phyloP scores from a whole-genome alignment of 2,329 filamentous ascomycete species.

The Coniella lustricola region DNA sequence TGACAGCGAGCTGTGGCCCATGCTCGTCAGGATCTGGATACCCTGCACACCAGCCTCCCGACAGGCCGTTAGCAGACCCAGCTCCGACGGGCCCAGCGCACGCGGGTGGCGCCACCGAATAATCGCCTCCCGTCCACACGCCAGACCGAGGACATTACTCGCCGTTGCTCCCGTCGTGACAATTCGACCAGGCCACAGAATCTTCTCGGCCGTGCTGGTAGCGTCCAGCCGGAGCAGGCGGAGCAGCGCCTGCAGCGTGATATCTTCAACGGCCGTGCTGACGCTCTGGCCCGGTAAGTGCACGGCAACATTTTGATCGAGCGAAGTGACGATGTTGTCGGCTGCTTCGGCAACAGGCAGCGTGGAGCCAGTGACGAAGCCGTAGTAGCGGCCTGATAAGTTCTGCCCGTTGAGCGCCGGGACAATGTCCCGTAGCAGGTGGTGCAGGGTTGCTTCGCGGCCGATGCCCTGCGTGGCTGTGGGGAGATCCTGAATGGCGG shows the following conservation, averaged over 20 bases:
- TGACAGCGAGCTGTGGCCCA: slow-evolving; percentile 73
- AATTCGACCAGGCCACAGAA: slow-evolving; percentile 48
- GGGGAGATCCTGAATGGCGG: neutral
- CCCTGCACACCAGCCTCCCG: slow-evolving; percentile 53
- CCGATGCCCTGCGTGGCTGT: slow-evolving; percentile 15
- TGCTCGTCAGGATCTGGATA: slow-evolving; percentile 72
- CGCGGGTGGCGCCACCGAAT: slow-evolving; percentile 28
- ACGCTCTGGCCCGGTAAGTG: slow-evolving; percentile 72
- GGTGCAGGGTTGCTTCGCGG: slow-evolving; percentile 28
- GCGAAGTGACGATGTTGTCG: slow-evolving; percentile 72
- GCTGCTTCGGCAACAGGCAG: slow-evolving; percentile 75
- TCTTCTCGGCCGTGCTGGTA: slow-evolving; percentile 37
- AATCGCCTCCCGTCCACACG: slow-evolving; percentile 57
- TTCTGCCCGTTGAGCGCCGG: slow-evolving; percentile 61
- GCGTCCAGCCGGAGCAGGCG: slow-evolving; percentile 58
- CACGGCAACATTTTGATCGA: slow-evolving; percentile 80
- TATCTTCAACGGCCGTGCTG: slow-evolving; percentile 68
- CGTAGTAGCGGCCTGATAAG: slow-evolving; percentile 66
- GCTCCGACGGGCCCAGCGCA: slow-evolving; percentile 49
- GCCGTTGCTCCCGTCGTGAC: slow-evolving; percentile 61
- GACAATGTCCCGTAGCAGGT: slow-evolving; percentile 40
- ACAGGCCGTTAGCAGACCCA: slow-evolving; percentile 64
- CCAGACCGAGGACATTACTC: slow-evolving; percentile 74
- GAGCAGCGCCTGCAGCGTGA: slow-evolving; percentile 61
- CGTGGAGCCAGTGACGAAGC: slow-evolving; percentile 78